Evolutionary conservation across 2,329 filamentous ascomycete species (phyloP), one percentile per base, ranked within the genome.

Genomic region (Capronia epimyces): DNA sequence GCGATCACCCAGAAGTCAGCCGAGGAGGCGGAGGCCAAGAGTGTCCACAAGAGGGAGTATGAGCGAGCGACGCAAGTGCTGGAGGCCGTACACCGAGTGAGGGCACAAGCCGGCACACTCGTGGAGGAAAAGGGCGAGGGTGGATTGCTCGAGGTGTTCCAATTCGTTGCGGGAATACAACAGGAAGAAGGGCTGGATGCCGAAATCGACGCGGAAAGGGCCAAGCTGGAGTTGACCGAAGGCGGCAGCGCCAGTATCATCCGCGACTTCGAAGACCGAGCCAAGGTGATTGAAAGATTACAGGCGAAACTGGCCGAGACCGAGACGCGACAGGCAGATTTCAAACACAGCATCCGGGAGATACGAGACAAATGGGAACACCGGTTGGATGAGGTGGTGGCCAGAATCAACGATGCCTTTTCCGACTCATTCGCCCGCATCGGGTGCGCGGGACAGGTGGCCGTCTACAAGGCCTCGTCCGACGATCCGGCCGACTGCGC

Each of bases 391-490:
- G 75, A 74, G 18, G 77, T 98, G 2, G 78, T 96, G 34, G 73
- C 73, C 16, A 82, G 83, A 64, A 96, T 98, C 69, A 95, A 88
- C 65, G 82, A 88, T 43, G 90, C 90, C 0, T 98, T 98, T 68
- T 82, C 86, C 4, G 85, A 91, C 67, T 97, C 95, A 63, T 97
- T 98, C 67, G 82, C 88, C 63, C 85, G 91, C 66, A 97, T 98
- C 65, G 89, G 84, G 59, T 97, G 93, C 67, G 90, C 90, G 3
- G 93, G 93, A 29, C 87, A 97, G 68, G 89, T 98, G 3, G 78
- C 78, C 53, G 76, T 98, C 3, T 79, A 90, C 74, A 97, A 97
- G 67, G 87, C 65, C 24, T 58, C 56, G 10, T 58, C 57, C n/a
- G 66, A 69, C 47, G 65, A 68, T 27, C 64, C 67, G 9, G 49